These are phyloP conservation scores for Lonicera japonica DNA, from an alignment of 129 eudicot genomes.

Conservation along the genomic window DNA sequence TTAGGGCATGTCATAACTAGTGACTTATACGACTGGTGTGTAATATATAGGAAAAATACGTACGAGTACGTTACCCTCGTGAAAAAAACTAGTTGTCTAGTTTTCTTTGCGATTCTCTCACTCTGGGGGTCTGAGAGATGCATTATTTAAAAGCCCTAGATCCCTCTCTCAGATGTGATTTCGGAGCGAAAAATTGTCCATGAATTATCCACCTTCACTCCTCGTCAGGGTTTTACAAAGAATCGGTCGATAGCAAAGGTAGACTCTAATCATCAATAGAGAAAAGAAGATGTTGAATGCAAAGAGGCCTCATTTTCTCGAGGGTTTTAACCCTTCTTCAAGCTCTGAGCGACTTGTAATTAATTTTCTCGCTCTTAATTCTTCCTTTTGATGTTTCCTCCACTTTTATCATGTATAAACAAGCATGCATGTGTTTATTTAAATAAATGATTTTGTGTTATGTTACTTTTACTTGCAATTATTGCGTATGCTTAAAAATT, in stretches of 20 bases:
- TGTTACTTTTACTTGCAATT: not conserved
- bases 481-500: not conserved
- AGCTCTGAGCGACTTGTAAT: constrained; percentile 63
- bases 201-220: no score
- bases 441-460: not conserved
- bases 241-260: constrained; percentile 21
- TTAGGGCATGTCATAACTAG: no score
- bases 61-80: not conserved
- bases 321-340: constrained; percentile 52
- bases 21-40: no score
- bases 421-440: constrained; percentile 10
- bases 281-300: constrained; percentile 33
- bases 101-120: not conserved
- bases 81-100: no score
- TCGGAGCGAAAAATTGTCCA: not conserved
- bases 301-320: constrained; percentile 53
- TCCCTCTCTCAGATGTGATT: constrained; percentile 7
- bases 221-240: constrained; percentile 31
- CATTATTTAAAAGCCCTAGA: not conserved
- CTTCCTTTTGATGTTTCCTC: not conserved
- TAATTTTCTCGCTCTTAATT: not conserved
- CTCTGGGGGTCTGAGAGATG: not conserved
- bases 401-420: not conserved
- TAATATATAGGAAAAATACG: no score
- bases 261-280: not conserved